A percentile compares a stretch with the other conserved stretches of the same genome.
phyloP scores from a whole-genome alignment of 2,329 filamentous ascomycete genomes.

The Scedosporium minutisporum region DNA sequence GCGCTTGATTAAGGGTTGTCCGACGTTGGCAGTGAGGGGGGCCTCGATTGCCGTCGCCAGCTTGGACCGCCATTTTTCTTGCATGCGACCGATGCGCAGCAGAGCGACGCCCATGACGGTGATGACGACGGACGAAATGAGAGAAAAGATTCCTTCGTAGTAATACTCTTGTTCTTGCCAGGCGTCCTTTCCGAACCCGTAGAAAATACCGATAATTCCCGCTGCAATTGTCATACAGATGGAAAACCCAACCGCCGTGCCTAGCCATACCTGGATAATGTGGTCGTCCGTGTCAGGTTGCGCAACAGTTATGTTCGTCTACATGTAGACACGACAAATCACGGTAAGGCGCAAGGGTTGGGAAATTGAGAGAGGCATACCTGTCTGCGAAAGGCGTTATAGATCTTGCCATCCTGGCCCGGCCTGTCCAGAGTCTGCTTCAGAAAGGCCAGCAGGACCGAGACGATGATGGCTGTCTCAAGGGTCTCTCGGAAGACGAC shows the following conservation, averaged over 20 bases:
- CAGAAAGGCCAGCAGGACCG: conserved; percentile 72
- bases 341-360: neutral
- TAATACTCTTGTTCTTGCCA: conserved; percentile 57
- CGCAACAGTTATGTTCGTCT: neutral
- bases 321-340: conserved; percentile 37
- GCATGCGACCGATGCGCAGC: conserved; percentile 65
- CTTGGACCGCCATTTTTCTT: conserved; percentile 70
- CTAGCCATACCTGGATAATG: conserved; percentile 59
- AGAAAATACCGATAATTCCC: conserved; percentile 64
- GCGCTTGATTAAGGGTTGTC: conserved; percentile 6
- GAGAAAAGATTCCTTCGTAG: conserved; percentile 64
- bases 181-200: conserved; percentile 52
- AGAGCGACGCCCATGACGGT: conserved; percentile 63
- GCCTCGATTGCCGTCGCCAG: conserved; percentile 53
- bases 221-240: conserved; percentile 57
- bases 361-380: neutral
- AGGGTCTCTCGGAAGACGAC: conserved; percentile 81
- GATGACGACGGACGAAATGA: conserved; percentile 62
- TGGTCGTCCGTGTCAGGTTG: neutral
- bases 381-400: neutral
- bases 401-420: neutral
- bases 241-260: conserved; percentile 50
- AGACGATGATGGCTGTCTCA: conserved; percentile 77
- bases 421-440: conserved; percentile 57
- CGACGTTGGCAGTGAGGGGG: conserved; percentile 20